phyloP scores from a whole-genome alignment of 768 basidiomycete species.

The Lactifluus rugatus region DNA sequence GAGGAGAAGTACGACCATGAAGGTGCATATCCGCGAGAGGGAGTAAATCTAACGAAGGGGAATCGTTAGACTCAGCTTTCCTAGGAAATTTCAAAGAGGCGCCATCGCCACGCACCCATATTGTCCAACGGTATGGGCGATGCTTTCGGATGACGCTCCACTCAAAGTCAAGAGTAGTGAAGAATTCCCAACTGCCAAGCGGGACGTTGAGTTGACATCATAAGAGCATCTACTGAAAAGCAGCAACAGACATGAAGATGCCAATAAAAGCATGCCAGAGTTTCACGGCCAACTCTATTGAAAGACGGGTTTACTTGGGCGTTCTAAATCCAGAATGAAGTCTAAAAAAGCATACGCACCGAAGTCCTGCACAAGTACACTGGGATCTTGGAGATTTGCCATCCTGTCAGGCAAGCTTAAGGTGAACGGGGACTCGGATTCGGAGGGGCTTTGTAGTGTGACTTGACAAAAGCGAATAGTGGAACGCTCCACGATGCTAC shows the following conservation, averaged over 20 bases:
- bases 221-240: background rate
- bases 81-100: background rate
- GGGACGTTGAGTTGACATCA: background rate
- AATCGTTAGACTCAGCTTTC: background rate
- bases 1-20: background rate
- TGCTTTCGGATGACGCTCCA: background rate
- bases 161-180: too few species aligned
- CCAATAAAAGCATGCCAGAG: background rate
- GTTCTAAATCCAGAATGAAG: too few species aligned
- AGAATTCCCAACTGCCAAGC: background rate
- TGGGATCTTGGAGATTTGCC: too few species aligned
- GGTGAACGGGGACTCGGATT: too few species aligned
- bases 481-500: too few species aligned
- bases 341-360: too few species aligned
- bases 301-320: background rate
- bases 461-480: too few species aligned
- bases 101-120: background rate
- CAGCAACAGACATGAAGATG: background rate
- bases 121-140: slow-evolving; percentile 4
- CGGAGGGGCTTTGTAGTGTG: too few species aligned
- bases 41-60: slow-evolving; percentile 5
- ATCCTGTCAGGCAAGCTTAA: too few species aligned
- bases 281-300: background rate
- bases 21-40: background rate
- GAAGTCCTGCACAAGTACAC: too few species aligned